Evolutionary conservation across 2,329 filamentous ascomycete species (phyloP), one percentile per base, ranked within the genome.

Genomic region (Aureobasidium pullulans): DNA sequence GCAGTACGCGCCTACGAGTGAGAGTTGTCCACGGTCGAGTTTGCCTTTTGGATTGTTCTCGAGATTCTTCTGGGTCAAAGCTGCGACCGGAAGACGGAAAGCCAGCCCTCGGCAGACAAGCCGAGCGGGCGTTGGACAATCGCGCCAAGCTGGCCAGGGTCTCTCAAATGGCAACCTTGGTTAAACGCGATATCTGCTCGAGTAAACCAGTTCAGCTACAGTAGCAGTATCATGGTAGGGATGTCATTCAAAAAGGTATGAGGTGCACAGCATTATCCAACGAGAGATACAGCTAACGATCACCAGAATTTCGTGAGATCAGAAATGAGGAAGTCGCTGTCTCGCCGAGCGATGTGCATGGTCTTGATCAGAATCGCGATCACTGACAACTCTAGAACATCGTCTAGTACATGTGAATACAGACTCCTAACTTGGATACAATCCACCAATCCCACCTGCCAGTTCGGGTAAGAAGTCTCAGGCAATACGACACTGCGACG

Each of bases 41-140:
- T 44, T 42, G 39, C 39, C 42, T 46, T 48, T 48, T 48, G 13
- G 44, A 5, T 32, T 47, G n/a, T 31, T 39, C 23, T 31, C 23
- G 31, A 39, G 43, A 28, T 40, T 47, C 23, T 47, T 34, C 23
- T 37, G 34, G 32, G 54, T 48, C 37, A 57, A 57, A 57, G 54
- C 39, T 47, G 54, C 19, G 15, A 39, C n/a, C 54, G 43, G 54
- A 57, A 48, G 43, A 39, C 42, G 54, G 39, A 48, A 50, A 57
- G 54, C 53, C 53, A 53, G 49, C 50, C 39, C 54, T 57, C 54
- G 54, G 54, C 54, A 48, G 32, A 54, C 34, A 16, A 40, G n/a
- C 42, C 43, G 42, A 47, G 15, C 15, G 50, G 11, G 39, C 37
- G 15, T 19, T 39, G 39, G 37, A 32, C 29, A 8, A 15, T 19